Conservation (phyloP, 2,329 filamentous ascomycete genomes). For the Pyricularia grisea region DNA sequence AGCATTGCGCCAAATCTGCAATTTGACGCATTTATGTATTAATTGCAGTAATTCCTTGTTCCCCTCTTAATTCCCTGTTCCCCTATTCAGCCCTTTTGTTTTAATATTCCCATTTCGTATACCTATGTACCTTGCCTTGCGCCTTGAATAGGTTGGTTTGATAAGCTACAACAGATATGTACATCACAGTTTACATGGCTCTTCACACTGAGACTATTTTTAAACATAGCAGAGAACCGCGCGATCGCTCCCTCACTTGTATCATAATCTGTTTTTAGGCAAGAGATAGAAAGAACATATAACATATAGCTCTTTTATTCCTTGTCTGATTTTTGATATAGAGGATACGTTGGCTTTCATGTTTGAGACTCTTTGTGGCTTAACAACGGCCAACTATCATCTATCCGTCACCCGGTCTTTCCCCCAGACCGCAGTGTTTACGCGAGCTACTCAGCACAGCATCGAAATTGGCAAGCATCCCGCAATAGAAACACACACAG, state of each 20-base stretch:
- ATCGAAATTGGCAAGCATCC: neutral
- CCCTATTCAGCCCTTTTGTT: too few species aligned
- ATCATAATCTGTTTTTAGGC: neutral
- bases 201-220: neutral
- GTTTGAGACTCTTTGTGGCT: neutral
- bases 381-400: neutral
- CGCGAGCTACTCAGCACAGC: neutral
- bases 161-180: neutral
- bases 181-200: neutral
- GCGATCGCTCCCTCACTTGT: neutral
- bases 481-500: slow-evolving; percentile 11
- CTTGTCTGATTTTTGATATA: neutral
- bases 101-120: neutral
- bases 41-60: neutral
- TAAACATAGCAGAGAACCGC: neutral
- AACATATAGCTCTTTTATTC: neutral
- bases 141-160: neutral
- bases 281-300: neutral
- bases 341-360: neutral
- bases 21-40: too few species aligned
- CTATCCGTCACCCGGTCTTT: neutral
- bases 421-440: neutral
- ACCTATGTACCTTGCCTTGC: neutral
- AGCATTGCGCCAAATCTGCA: too few species aligned
- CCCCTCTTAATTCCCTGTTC: too few species aligned